Evolutionary conservation across 257 asterid genomes (phyloP).

Genomic region (Solanum okadae): DNA sequence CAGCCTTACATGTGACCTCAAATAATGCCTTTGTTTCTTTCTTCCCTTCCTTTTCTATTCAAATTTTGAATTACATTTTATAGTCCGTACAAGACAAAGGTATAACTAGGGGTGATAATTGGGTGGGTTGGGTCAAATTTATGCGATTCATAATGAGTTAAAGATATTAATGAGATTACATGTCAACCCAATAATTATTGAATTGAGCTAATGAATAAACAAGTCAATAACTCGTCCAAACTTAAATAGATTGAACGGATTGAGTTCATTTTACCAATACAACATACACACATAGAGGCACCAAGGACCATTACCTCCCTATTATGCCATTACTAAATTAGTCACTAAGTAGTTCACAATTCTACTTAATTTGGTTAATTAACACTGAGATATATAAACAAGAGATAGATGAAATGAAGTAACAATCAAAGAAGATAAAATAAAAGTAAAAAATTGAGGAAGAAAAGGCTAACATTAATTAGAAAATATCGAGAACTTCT

Average conservation of each 20-base stretch:
- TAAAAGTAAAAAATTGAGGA: background rate
- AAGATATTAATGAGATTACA: no score
- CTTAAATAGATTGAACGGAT: no score
- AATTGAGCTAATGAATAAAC: no score
- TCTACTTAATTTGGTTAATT: background rate
- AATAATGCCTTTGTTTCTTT: background rate
- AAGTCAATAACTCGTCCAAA: no score
- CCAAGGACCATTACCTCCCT: background rate
- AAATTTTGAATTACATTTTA: background rate
- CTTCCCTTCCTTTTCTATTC: background rate
- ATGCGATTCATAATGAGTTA: no score
- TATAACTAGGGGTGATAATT: no score
- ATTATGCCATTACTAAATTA: background rate
- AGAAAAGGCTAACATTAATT: background rate
- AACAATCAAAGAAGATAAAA: background rate
- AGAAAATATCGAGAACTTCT: conserved; percentile 86
- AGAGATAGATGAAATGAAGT: background rate
- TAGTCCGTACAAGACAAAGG: background rate
- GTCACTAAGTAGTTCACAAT: background rate
- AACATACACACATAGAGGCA: background rate
- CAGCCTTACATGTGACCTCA: background rate
- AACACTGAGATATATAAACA: background rate
- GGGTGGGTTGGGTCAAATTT: no score
- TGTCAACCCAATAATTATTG: background rate
- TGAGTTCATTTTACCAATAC: background rate